Evolutionary conservation across 192 early-diverging fungal genomes (phyloP).

Genomic region (Linnemannia schmuckeri): DNA sequence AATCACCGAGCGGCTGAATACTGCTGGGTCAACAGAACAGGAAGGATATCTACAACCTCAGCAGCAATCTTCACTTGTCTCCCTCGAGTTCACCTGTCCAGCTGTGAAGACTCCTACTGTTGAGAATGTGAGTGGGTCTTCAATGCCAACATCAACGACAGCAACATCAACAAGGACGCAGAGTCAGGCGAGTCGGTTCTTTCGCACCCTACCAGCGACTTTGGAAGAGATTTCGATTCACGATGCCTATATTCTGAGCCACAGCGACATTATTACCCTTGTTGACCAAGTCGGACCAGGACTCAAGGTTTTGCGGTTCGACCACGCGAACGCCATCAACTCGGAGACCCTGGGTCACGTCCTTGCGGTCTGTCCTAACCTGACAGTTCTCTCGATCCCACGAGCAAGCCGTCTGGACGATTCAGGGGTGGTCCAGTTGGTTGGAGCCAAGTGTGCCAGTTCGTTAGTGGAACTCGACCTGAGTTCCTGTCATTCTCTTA

Average conservation of each 20-base stretch:
- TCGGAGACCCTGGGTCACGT: slow-evolving; percentile 29
- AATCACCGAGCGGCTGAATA: slow-evolving; percentile 8
- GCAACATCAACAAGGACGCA: neutral
- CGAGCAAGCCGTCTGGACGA: slow-evolving; percentile 38
- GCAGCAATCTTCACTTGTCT: slow-evolving; percentile 14
- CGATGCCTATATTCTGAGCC: slow-evolving; percentile 22
- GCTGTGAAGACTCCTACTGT: neutral
- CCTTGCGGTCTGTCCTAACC: slow-evolving; percentile 23
- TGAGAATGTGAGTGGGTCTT: neutral
- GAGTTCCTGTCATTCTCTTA: slow-evolving; percentile 34
- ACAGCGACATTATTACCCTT: slow-evolving; percentile 29
- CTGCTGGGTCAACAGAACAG: neutral
- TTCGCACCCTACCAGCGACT: slow-evolving; percentile 28
- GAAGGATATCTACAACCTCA: neutral
- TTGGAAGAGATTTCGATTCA: slow-evolving; percentile 41
- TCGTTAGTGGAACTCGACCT: slow-evolving; percentile 35
- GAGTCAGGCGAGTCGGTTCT: slow-evolving; percentile 24
- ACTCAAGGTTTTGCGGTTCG: slow-evolving; percentile 21
- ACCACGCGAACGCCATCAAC: slow-evolving; percentile 27
- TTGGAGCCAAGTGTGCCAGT: slow-evolving; percentile 24
- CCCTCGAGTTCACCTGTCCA: slow-evolving; percentile 40
- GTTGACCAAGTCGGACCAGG: slow-evolving; percentile 21
- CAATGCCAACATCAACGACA: neutral
- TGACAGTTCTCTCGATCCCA: slow-evolving; percentile 39
- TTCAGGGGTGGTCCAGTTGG: slow-evolving; percentile 24